Conservation (phyloP, 2,329 filamentous ascomycete genomes). For the Dendrostoma leiphaemia region DNA sequence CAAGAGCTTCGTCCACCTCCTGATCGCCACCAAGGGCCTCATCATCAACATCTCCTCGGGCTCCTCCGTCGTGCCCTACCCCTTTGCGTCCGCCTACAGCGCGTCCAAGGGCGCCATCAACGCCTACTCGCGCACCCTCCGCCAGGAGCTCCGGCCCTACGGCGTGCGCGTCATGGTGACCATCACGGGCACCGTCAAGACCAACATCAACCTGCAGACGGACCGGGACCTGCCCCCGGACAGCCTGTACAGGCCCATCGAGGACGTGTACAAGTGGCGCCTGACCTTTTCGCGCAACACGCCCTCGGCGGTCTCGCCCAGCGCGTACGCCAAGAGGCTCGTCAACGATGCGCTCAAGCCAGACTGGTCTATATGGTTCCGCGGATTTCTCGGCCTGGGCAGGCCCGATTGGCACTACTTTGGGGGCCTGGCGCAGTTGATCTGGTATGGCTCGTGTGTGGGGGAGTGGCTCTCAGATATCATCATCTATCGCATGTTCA, state of each 20-base stretch:
- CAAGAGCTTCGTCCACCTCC: constrained; percentile 46
- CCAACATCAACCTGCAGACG: constrained; percentile 44
- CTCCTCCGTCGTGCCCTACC: constrained; percentile 48
- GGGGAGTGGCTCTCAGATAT: constrained; percentile 19
- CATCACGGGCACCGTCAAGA: constrained; percentile 52
- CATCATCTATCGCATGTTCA: constrained; percentile 16
- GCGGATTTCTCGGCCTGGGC: constrained; percentile 8
- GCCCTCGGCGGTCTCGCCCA: constrained; percentile 5
- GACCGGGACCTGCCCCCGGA: constrained; percentile 40
- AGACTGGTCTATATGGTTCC: constrained; percentile 9
- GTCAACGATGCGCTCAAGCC: constrained; percentile 14
- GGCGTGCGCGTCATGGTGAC: constrained; percentile 56
- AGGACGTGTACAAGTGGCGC: constrained; percentile 17
- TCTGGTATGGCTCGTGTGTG: constrained; percentile 8
- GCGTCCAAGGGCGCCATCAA: constrained; percentile 55
- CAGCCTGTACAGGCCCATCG: constrained; percentile 46
- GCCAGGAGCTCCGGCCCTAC: constrained; percentile 52
- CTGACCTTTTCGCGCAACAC: constrained; percentile 13
- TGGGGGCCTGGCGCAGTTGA: constrained; percentile 5
- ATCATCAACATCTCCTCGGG: constrained; percentile 56
- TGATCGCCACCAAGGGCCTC: constrained; percentile 49
- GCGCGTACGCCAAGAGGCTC: constrained; percentile 9
- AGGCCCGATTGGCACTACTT: constrained; percentile 19
- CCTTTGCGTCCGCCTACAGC: constrained; percentile 53
- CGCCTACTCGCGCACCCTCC: constrained; percentile 51